Base-by-base conservation (phyloP, 1,139 yeast species). In the Scheffersomyces segobiensis region DNA sequence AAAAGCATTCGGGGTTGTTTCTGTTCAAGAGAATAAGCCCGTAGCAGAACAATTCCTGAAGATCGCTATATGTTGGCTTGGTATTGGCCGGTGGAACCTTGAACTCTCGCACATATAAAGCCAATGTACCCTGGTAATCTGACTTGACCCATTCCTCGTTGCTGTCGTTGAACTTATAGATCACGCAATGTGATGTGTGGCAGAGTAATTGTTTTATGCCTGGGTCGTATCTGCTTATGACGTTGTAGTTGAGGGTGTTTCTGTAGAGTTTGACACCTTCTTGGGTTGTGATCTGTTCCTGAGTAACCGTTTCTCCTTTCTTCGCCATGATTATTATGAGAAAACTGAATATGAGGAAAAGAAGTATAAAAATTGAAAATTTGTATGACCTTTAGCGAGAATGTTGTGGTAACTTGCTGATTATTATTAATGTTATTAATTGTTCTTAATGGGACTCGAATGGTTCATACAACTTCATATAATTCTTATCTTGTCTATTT, bases 201-300 rank as follows among this genome's bases (percentile, higher is more conserved):
- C 88, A 84, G 63, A 91, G 73, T 52, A 93, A 78, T 69, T 90
- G 93, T 58, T 90, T 88, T 54, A 91, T 84, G 60, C 83, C 80
- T 0, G 96, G 93, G 69, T 93, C 98, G 71, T 93, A 93, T 59
- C 95, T 82, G 49, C 89, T 85, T 49, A 93, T 86, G 50, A 93
- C 97, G 66, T 90, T 87, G 75, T 85, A 89, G 65, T 93, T 92
- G 62, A 91, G 78, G 0, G 93, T 88, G 63, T 85, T 87, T 55
- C 87, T 80, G 67, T 87, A 89, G 49, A 89, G 81, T 56, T 87
- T 89, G 56, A 84, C 68, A 1, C 83, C 83, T 59, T 76, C 78
- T 32, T 74, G 71, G 4, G 75, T 63, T 12, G 75, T 66, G 32
- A 63, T 61, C 46, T 62, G 62, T 49, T 63, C 66, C 51, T 62